These are phyloP conservation scores for Carpinus viminea DNA, from an alignment of 306 rosid species.

Conservation along the genomic window DNA sequence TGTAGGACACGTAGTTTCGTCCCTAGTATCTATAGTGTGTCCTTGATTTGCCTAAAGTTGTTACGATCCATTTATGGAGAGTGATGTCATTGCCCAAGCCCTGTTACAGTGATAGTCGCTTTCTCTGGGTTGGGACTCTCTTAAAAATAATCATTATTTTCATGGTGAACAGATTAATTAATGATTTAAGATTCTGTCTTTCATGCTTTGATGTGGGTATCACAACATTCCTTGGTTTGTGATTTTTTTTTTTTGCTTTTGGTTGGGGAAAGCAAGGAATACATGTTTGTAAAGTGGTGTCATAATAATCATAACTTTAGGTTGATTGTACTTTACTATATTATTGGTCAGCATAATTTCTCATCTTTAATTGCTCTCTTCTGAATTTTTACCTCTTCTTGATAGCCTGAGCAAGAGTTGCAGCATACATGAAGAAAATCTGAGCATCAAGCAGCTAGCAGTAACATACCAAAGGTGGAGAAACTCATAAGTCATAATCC, in stretches of 20 bases:
- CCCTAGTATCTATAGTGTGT: constrained; percentile 30
- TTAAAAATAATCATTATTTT: background rate
- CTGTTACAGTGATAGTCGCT: constrained; percentile 26
- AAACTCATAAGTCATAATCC: constrained; percentile 5
- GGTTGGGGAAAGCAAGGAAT: background rate
- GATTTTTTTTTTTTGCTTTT: background rate
- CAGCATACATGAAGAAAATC: background rate
- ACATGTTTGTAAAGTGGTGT: constrained; percentile 24
- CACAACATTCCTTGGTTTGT: background rate
- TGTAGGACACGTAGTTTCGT: constrained; percentile 30
- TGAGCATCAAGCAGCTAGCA: background rate
- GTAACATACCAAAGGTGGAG: background rate
- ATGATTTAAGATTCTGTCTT: background rate
- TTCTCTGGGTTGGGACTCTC: constrained; percentile 12
- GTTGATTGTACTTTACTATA: constrained; percentile 14
- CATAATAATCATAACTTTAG: constrained; percentile 7
- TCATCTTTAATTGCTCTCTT: background rate
- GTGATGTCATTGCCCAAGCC: constrained; percentile 28
- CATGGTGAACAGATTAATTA: background rate
- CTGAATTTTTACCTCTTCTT: background rate
- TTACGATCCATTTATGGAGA: constrained; percentile 14
- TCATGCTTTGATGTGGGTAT: background rate
- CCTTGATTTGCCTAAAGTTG: constrained; percentile 43
- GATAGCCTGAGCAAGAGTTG: background rate
- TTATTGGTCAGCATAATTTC: background rate